phyloP scores from a whole-genome alignment of 2,329 filamentous ascomycete species.

The Neonectria ditissima region DNA sequence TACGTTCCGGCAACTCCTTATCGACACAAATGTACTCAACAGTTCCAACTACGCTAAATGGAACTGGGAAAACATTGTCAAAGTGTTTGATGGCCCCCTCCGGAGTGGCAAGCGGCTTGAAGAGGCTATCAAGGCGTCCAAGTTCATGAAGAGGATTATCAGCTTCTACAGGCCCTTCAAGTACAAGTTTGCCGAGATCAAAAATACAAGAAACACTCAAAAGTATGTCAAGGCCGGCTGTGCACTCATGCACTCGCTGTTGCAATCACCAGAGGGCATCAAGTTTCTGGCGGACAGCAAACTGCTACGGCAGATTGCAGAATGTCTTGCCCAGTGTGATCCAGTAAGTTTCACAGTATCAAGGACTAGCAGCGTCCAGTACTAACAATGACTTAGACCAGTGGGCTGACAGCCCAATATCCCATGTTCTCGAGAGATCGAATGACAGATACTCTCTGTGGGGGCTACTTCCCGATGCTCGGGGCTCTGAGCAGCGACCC shows the following conservation, averaged over 20 bases:
- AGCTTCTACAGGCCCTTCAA: constrained; percentile 98
- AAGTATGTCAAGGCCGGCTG: constrained; percentile 94
- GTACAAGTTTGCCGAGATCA: constrained; percentile 89
- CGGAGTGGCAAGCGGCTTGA: constrained; percentile 92
- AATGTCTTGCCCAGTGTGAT: constrained; percentile 95
- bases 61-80: constrained; percentile 95
- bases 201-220: constrained; percentile 92
- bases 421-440: constrained; percentile 91
- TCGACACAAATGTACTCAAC: constrained; percentile 87
- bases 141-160: constrained; percentile 94
- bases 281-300: constrained; percentile 93
- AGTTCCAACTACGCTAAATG: constrained; percentile 94
- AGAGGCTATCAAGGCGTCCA: constrained; percentile 93
- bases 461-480: constrained; percentile 94
- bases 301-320: constrained; percentile 90
- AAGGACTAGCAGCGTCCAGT: constrained; percentile 22
- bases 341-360: constrained; percentile 65
- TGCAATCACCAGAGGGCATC: constrained; percentile 87
- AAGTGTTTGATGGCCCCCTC: constrained; percentile 91
- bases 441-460: constrained; percentile 86
- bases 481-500: constrained; percentile 86
- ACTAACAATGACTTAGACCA: constrained; percentile 61
- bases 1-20: constrained; percentile 71
- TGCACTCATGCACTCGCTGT: constrained; percentile 84
- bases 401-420: constrained; percentile 80